phyloP scores from a whole-genome alignment of 768 basidiomycete species.

The Rhodotorula graminis region DNA sequence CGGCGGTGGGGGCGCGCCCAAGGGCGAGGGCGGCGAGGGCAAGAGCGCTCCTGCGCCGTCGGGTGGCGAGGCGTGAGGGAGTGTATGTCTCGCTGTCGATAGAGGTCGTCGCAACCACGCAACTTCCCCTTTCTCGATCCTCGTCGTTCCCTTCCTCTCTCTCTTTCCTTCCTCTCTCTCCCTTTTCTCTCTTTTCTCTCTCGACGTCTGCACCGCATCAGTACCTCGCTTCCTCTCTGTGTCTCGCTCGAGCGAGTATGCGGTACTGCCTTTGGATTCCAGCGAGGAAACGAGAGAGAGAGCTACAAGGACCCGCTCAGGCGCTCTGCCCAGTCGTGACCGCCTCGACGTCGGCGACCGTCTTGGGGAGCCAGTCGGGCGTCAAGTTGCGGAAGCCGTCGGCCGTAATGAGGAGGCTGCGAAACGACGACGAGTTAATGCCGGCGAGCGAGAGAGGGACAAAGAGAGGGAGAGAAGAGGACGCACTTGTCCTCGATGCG shows the following conservation, averaged over 20 bases:
- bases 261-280: not conserved
- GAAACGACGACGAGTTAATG: fast-evolving
- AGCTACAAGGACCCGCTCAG: not conserved
- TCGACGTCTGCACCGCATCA: not conserved
- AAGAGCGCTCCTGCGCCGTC: not conserved
- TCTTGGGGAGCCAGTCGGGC: constrained; percentile 62
- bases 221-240: not conserved
- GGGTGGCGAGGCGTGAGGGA: not conserved
- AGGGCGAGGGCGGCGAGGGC: not conserved
- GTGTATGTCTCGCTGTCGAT: too few relatives aligned
- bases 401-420: constrained; percentile 64
- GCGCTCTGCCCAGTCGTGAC: constrained; percentile 46
- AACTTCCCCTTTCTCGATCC: too few relatives aligned
- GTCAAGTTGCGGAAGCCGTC: constrained; percentile 79
- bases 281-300: not conserved
- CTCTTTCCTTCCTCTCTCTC: not conserved
- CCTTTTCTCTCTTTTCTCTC: not conserved
- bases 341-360: constrained; percentile 72
- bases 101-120: not conserved
- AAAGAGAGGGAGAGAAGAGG: not conserved
- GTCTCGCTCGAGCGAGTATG: not conserved
- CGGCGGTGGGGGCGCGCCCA: not conserved
- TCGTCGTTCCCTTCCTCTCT: not conserved
- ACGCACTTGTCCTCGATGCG: constrained; percentile 75
- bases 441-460: too few relatives aligned